Base-by-base conservation (phyloP, 2,329 filamentous ascomycete species). In the Aspergillus floridensis region DNA sequence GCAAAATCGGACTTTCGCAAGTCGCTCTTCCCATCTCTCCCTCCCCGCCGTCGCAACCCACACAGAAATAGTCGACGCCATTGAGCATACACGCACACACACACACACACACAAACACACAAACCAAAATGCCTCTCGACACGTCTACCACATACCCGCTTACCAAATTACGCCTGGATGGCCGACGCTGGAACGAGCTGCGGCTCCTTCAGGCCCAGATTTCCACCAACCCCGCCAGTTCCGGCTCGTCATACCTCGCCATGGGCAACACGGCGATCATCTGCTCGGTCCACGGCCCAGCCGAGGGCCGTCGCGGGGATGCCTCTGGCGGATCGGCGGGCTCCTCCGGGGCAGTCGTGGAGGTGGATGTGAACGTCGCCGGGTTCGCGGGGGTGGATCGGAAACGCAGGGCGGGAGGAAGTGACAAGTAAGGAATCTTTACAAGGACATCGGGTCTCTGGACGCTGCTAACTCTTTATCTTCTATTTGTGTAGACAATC, bases 201-300 rank as follows among this genome's bases (percentile, higher is more conserved):
- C 92, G 95, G 29, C 88, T 91, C 7, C 84, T 96, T 53, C 87
- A 92, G 72, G 93, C 90, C 51, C 91, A 96, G 77, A 92, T 99
- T 72, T 90, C 89, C 63, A 97, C 92, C 1, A 95, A 97, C 77
- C 89, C 93, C 61, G 89, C 93, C 53, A 92, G 93, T 57, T 95
- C 98, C 69, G 95, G 95, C 38, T 96, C 91, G 49, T 91, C 89
- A 62, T 96, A 96, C 77, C 86, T 98, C 60, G 92, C 96, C 74
- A 96, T 96, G 88, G 95, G 95, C 69, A 96, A 98, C 78, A 99
- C 95, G 22, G 95, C 96, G 74, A 89, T 99, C 67, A 91, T 98
- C 78, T 97, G 93, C 77, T 92, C 93, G 24, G 88, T 99, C 51
- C 87, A 88, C 1, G 95, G 95, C 0, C 95, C 95, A 0, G 86